Evolutionary conservation across 179 eudicot species (phyloP).

Genomic region (Kewa caespitosa): DNA sequence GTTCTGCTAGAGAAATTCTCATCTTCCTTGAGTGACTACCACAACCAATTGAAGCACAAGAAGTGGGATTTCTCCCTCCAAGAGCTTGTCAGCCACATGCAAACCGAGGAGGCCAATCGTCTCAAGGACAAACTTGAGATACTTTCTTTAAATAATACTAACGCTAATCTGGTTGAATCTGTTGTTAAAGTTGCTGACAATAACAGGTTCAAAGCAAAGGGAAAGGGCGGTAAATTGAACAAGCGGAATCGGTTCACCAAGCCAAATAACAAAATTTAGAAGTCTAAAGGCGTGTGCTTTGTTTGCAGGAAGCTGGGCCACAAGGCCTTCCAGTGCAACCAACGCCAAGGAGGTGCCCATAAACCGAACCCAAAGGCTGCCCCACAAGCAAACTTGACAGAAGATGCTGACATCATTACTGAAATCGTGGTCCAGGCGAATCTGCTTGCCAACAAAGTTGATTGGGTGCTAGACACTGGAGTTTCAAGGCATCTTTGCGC

Average conservation of each 20-base stretch:
- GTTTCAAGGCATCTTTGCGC: slow-evolving; percentile 2
- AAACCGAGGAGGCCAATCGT: neutral
- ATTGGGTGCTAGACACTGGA: neutral
- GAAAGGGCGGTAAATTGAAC: neutral
- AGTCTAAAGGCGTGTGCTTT: neutral
- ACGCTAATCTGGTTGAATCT: neutral
- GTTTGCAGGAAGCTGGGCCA: neutral
- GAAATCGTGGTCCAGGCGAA: neutral
- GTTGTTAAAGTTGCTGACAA: neutral
- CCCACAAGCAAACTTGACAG: neutral
- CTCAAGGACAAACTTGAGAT: neutral
- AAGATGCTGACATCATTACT: neutral
- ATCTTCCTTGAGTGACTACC: neutral
- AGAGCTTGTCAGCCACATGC: neutral
- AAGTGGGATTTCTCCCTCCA: neutral
- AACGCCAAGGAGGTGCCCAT: neutral
- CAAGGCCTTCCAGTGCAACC: neutral
- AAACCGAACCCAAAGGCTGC: neutral
- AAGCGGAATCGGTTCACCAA: neutral
- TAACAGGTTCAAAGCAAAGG: neutral
- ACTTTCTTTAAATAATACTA: neutral
- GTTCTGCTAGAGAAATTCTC: neutral
- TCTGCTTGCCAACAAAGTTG: neutral
- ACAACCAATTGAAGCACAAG: neutral
- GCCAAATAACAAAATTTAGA: neutral